These are phyloP conservation scores for Alloascoidea africana DNA, from an alignment of 805 yeast genomes.

Conservation along the genomic window DNA sequence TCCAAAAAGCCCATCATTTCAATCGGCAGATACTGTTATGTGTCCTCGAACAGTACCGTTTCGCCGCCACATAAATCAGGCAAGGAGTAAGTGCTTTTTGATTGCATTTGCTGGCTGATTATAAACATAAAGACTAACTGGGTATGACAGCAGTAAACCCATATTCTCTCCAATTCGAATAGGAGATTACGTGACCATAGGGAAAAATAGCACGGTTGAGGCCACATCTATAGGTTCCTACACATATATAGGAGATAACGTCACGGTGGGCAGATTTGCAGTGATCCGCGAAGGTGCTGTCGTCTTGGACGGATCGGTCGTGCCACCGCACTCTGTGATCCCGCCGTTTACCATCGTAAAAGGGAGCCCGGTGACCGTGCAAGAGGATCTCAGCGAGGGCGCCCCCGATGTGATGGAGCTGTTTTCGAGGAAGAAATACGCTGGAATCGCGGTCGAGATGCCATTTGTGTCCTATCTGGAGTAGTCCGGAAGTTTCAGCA, in stretches of 20 bases:
- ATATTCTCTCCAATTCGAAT: constrained; percentile 18
- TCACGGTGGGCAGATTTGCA: constrained; percentile 18
- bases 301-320: constrained; percentile 14
- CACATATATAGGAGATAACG: constrained; percentile 19
- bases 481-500: no score
- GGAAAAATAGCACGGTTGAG: constrained; percentile 13
- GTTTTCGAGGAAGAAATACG: constrained; percentile 13
- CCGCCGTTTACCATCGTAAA: constrained; percentile 17
- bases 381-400: constrained; percentile 16
- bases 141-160: constrained; percentile 5
- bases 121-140: constrained; percentile 3
- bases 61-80: constrained; percentile 15
- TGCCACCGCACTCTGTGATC: constrained; percentile 20
- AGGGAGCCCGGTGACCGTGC: constrained; percentile 14
- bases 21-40: constrained; percentile 19
- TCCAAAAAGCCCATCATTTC: constrained; percentile 14
- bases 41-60: constrained; percentile 12
- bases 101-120: neutral
- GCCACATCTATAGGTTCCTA: constrained; percentile 24
- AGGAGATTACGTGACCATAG: constrained; percentile 22
- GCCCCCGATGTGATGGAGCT: constrained; percentile 15
- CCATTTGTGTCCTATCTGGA: neutral
- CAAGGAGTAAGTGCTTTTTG: neutral
- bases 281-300: constrained; percentile 22
- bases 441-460: constrained; percentile 4